phyloP scores from a whole-genome alignment of 495 filamentous ascomycete genomes.

The Usnea hakonensis region DNA sequence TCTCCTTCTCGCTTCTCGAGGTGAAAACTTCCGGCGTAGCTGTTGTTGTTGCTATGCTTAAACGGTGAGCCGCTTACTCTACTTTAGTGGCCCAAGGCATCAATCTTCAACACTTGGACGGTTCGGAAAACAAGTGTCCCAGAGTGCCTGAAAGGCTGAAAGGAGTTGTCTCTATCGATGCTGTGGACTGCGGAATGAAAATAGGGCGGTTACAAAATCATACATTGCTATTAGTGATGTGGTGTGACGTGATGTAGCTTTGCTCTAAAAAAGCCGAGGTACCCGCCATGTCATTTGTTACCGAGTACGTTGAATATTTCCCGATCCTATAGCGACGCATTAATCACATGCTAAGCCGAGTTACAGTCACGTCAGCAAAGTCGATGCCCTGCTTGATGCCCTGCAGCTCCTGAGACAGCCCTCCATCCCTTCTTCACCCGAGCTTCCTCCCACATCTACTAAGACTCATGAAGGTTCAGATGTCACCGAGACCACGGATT shows the following conservation, averaged over 20 bases:
- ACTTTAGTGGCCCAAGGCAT: too few relatives aligned
- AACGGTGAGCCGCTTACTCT: too few relatives aligned
- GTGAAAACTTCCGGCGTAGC: too few relatives aligned
- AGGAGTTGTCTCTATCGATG: background rate
- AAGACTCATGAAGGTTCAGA: constrained; percentile 15
- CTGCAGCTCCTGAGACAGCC: constrained; percentile 44
- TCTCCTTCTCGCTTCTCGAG: too few relatives aligned
- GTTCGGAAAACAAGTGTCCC: too few relatives aligned
- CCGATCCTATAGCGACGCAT: too few relatives aligned
- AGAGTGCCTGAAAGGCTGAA: too few relatives aligned
- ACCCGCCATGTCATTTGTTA: constrained; percentile 54
- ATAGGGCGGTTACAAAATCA: background rate
- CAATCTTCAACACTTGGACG: too few relatives aligned
- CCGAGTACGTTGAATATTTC: constrained; percentile 47
- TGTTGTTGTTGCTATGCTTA: too few relatives aligned
- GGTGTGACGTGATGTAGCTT: too few relatives aligned
- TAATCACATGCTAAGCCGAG: background rate
- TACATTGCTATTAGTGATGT: background rate
- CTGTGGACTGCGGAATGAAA: background rate
- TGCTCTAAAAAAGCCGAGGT: too few relatives aligned
- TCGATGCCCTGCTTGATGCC: constrained; percentile 75
- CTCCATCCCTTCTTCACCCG: constrained; percentile 21
- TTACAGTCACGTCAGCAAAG: constrained; percentile 62
- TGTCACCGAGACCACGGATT: background rate
- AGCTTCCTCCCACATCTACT: constrained; percentile 15